Base-by-base conservation (phyloP, 345 rosid genomes). In the Zanthoxylum bungeanum region DNA sequence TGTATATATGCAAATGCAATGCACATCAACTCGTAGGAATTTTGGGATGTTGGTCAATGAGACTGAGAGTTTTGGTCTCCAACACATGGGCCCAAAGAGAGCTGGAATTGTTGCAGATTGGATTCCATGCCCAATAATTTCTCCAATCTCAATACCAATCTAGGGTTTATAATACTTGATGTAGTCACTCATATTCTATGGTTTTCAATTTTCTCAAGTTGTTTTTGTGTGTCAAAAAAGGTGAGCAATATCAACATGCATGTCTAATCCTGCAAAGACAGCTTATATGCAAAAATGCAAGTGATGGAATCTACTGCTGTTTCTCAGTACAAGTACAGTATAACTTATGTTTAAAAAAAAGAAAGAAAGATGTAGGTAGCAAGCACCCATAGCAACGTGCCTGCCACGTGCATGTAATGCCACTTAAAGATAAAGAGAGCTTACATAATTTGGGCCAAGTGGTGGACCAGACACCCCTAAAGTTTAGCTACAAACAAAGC, bases 21-120 rank as follows among this genome's bases (percentile, higher is more conserved):
- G 14, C 63, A 39, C 11, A 53, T 31, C 64, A 64, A 14, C 49
- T 44, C 49, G 0, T 46, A 44, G 42, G 11, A 31, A 14, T 56
- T 66, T 10, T 16, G 12, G 64, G 51, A 27, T 49, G 60, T 57
- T 19, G 25, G 50, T 37, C 64, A 56, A 36, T 36, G 47, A 11
- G 72, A 64, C 47, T 39, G 36, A 28, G 25, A 34, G 62, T 19
- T 17, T 1, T 25, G 34, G 66, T 25, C 39, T 68, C 8, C 24
- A 75, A 4, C 80, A 70, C 21, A 64, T 51, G 86, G 84, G 71
- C 64, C 84, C 78, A 46, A 46, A 8, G 9, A 64, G 66, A 85
- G 84, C 74, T 76, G 84, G 77, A 77, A 19, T 56, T 55, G 50
- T 69, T 72, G 51, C 56, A 44, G 61, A 63, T 68, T 61, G 46